Base-by-base conservation (phyloP, 257 asterid genomes). In the Ajuga chamaepitys region DNA sequence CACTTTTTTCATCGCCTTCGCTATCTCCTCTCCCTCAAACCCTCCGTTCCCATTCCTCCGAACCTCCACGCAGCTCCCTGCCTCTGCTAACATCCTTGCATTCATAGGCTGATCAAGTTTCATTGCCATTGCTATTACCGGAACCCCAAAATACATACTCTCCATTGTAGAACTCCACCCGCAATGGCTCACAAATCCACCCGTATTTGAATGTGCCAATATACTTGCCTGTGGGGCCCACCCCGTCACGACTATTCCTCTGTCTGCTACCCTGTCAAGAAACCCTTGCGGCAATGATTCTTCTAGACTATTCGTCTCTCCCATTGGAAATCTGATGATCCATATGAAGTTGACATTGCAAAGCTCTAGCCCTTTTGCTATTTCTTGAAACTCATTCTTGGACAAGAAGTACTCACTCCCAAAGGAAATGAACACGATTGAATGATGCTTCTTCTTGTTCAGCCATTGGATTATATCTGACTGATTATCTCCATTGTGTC, bases 321-420 rank as follows among this genome's bases (percentile, higher is more conserved):
- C 70, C 8, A 17, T n/a, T n/a, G 79, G 77, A 20, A 74, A 51
- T 48, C 83, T 65, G 9, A 77, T 48, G 11, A 75, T 70, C 83
- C 81, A 81, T 1, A 81, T 13, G 65, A 81, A 81, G 16, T 50
- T 71, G 5, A 62, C 74, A 9, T 51, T 69, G 9, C 68, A 68
- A 16, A 81, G 47, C 64, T 72, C 81, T 7, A 78, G 13, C 48
- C 80, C 75, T 4, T 62, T 71, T 7, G 75, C 75, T 24, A 78
- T 47, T 10, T 70, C 80, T 9, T 47, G 58, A 2, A 73, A 67
- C 35, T 81, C 72, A 9, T 59, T 58, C 17, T 67, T 60, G 6
- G 64, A 62, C 57, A 78, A 64, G 76, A 72, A 81, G 20, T 74
- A 62, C 53, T 81, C 87, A 37, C 84, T 78, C 0, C 84, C 87